Percentiles rank a stretch among this genome's conserved stretches.
phyloP scores from a whole-genome alignment of 805 yeast species.

The Blastobotrys parvus region DNA sequence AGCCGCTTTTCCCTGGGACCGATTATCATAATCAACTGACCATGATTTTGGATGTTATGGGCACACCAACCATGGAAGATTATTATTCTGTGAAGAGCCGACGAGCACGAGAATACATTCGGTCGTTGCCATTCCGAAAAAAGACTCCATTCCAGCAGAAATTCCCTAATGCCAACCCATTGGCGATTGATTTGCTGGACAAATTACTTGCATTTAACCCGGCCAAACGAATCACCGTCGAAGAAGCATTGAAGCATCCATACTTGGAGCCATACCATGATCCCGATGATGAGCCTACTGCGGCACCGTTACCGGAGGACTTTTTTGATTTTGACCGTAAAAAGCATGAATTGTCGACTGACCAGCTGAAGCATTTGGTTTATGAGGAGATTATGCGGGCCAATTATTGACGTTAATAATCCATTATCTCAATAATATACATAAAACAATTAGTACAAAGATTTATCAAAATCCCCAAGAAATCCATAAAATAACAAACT shows the following conservation, averaged over 20 bases:
- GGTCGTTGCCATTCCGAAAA: conserved; percentile 75
- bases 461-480: too few relatives aligned
- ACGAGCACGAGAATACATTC: conserved; percentile 86
- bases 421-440: too few relatives aligned
- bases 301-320: conserved; percentile 73
- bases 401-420: neutral
- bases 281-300: conserved; percentile 84
- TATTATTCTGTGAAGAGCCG: conserved; percentile 41
- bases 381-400: conserved; percentile 65
- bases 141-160: conserved; percentile 61
- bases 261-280: conserved; percentile 87
- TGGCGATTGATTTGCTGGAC: conserved; percentile 73
- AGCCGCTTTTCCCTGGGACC: conserved; percentile 87
- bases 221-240: conserved; percentile 71
- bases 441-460: too few relatives aligned
- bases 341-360: conserved; percentile 68
- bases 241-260: conserved; percentile 83
- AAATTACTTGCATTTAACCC: conserved; percentile 86
- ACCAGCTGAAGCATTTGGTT: conserved; percentile 68
- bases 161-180: conserved; percentile 81
- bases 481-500: too few relatives aligned
- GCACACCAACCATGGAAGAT: conserved; percentile 74
- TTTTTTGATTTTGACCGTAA: conserved; percentile 83
- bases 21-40: conserved; percentile 94
- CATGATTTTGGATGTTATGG: conserved; percentile 76